Conservation (phyloP, 768 basidiomycete genomes). For the Mycena amicta region DNA sequence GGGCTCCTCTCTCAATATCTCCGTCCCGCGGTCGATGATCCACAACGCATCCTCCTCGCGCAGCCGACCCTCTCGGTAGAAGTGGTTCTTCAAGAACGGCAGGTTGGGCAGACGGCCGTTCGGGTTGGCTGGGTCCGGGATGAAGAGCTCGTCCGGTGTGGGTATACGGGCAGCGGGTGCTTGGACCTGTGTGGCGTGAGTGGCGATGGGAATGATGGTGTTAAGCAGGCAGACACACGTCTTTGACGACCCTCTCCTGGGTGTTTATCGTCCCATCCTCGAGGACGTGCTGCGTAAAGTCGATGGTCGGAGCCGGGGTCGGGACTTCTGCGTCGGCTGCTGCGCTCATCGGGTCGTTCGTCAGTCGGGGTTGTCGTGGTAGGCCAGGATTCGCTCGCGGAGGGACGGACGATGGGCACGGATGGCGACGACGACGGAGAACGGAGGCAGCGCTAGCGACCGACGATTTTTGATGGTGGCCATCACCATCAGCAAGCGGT, state of each 20-base stretch:
- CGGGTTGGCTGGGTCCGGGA: slow-evolving; percentile 60
- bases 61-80: slow-evolving; percentile 93
- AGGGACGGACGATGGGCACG: no score
- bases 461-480: no score
- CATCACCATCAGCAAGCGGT: no score
- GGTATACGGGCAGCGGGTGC: slow-evolving; percentile 94
- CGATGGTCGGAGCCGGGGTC: slow-evolving; percentile 61
- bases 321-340: neutral
- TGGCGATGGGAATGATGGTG: no score
- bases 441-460: no score
- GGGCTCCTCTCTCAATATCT: slow-evolving; percentile 79
- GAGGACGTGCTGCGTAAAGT: slow-evolving; percentile 89
- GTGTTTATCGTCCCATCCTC: slow-evolving; percentile 95
- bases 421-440: no score
- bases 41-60: slow-evolving; percentile 95
- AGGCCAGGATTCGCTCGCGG: no score
- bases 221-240: no score
- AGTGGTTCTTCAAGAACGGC: slow-evolving; percentile 97
- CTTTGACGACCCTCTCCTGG: slow-evolving; percentile 94
- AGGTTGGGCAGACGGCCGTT: slow-evolving; percentile 79
- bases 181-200: slow-evolving; percentile 94
- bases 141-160: slow-evolving; percentile 93
- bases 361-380: no score
- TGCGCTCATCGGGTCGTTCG: no score
- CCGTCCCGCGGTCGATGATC: slow-evolving; percentile 85